phyloP scores from a whole-genome alignment of 305 asterid genomes.

The Rubia balearica region DNA sequence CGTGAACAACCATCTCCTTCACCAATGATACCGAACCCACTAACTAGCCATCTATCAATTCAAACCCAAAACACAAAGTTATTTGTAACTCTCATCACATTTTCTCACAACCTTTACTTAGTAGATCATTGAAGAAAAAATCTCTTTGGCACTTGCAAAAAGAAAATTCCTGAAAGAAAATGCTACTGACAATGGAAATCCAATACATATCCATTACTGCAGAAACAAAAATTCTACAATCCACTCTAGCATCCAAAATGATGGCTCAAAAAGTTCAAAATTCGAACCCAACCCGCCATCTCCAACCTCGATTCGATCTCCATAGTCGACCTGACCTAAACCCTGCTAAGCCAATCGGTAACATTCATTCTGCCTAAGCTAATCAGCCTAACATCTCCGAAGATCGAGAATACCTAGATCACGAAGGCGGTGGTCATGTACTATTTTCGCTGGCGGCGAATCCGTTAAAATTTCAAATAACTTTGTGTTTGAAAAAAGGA shows the following conservation, averaged over 20 bases:
- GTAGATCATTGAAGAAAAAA: too few relatives aligned
- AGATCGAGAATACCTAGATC: slow-evolving; percentile 58
- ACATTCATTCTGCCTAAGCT: slow-evolving; percentile 32
- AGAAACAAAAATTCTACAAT: slow-evolving; percentile 58
- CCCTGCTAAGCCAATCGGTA: slow-evolving; percentile 54
- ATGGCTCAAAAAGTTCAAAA: slow-evolving; percentile 61
- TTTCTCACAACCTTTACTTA: neutral
- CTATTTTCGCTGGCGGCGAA: slow-evolving; percentile 51
- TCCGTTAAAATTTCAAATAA: too few relatives aligned
- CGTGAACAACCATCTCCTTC: too few relatives aligned
- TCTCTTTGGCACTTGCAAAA: neutral
- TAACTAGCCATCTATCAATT: too few relatives aligned
- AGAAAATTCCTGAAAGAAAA: neutral
- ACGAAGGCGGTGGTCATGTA: slow-evolving; percentile 75
- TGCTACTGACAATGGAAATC: slow-evolving; percentile 61
- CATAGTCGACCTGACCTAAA: slow-evolving; percentile 58
- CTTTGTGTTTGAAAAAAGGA: too few relatives aligned
- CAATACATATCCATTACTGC: slow-evolving; percentile 73
- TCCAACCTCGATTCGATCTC: slow-evolving; percentile 76
- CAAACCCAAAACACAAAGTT: too few relatives aligned
- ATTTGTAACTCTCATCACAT: neutral
- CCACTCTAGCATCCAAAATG: slow-evolving; percentile 59
- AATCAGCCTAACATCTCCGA: slow-evolving; percentile 25
- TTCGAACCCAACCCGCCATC: slow-evolving; percentile 77
- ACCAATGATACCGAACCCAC: too few relatives aligned